These are phyloP conservation scores for Neonectria ditissima DNA, from an alignment of 2,329 filamentous ascomycete species.

Conservation along the genomic window DNA sequence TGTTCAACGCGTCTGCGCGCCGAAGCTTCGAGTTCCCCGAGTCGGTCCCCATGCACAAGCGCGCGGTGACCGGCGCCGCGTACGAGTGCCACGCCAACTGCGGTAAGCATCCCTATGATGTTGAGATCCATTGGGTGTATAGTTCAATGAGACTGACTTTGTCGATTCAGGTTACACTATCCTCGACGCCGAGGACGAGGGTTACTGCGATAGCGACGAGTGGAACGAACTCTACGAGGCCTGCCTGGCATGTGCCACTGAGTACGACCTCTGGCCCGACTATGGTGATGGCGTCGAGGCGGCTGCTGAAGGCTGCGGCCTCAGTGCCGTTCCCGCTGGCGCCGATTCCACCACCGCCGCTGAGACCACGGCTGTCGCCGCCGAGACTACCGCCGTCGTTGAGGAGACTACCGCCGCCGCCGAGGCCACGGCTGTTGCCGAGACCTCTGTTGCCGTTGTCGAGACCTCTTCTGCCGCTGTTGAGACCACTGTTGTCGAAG, in stretches of 20 bases:
- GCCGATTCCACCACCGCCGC: conserved; percentile 26
- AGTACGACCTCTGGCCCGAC: conserved; percentile 58
- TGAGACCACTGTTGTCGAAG: conserved; percentile 7
- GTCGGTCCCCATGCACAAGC: conserved; percentile 52
- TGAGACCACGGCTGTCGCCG: conserved; percentile 28
- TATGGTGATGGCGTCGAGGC: conserved; percentile 54
- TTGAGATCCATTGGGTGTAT: no score
- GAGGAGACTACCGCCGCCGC: conserved; percentile 23
- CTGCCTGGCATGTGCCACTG: conserved; percentile 59
- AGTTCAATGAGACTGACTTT: neutral
- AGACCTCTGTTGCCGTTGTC: conserved; percentile 15
- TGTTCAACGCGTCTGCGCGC: conserved; percentile 29
- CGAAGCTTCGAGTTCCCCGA: conserved; percentile 46
- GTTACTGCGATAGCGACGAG: conserved; percentile 49
- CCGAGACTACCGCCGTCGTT: conserved; percentile 22
- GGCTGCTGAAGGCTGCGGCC: conserved; percentile 53
- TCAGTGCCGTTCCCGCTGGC: conserved; percentile 42
- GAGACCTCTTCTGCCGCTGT: conserved; percentile 9
- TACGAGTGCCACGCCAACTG: conserved; percentile 65
- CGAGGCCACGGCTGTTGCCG: conserved; percentile 4
- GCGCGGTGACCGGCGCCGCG: conserved; percentile 54
- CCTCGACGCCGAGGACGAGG: conserved; percentile 37
- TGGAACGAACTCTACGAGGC: conserved; percentile 57
- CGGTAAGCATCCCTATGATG: conserved; percentile 51
- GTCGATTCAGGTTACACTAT: conserved; percentile 46